phyloP scores from a whole-genome alignment of 768 basidiomycete genomes.

The Crepidotus variabilis region DNA sequence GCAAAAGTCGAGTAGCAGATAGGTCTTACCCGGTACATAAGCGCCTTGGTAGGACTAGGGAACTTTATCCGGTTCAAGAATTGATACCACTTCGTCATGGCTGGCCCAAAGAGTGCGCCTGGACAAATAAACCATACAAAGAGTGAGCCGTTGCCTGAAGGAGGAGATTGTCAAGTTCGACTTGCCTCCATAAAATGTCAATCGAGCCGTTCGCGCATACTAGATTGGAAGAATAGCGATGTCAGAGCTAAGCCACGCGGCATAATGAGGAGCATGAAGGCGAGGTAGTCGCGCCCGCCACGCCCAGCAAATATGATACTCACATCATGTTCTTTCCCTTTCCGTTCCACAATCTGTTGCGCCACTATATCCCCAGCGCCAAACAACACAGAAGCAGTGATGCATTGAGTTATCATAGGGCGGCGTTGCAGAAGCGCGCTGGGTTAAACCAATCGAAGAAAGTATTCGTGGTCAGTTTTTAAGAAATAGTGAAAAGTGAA shows the following conservation, averaged over 20 bases:
- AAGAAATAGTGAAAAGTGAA: not conserved
- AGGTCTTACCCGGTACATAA: conserved; percentile 56
- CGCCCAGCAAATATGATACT: conserved; percentile 20
- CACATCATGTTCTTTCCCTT: conserved; percentile 74
- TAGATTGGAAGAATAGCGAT: conserved; percentile 18
- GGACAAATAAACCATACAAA: not conserved
- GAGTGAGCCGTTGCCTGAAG: not conserved
- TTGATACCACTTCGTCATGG: conserved; percentile 79
- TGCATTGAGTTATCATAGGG: conserved; percentile 61
- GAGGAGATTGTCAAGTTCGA: conserved; percentile 6
- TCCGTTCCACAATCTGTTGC: conserved; percentile 78
- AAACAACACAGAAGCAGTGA: conserved; percentile 64
- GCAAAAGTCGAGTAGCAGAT: not conserved
- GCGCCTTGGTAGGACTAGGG: conserved; percentile 49
- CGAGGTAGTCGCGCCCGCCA: conserved; percentile 2
- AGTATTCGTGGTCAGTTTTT: not conserved
- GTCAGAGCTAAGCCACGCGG: not conserved
- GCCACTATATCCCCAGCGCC: conserved; percentile 79
- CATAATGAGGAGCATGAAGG: not conserved
- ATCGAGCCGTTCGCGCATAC: conserved; percentile 58
- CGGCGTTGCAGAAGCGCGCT: conserved; percentile 59
- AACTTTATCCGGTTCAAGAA: conserved; percentile 71
- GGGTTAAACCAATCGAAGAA: not conserved
- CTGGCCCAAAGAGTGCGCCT: conserved; percentile 77
- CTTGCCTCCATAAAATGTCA: conserved; percentile 71